Evolutionary conservation across 2,329 filamentous ascomycete species (phyloP), one percentile per base, ranked within the genome.

Genomic region (Alternaria gaisen): DNA sequence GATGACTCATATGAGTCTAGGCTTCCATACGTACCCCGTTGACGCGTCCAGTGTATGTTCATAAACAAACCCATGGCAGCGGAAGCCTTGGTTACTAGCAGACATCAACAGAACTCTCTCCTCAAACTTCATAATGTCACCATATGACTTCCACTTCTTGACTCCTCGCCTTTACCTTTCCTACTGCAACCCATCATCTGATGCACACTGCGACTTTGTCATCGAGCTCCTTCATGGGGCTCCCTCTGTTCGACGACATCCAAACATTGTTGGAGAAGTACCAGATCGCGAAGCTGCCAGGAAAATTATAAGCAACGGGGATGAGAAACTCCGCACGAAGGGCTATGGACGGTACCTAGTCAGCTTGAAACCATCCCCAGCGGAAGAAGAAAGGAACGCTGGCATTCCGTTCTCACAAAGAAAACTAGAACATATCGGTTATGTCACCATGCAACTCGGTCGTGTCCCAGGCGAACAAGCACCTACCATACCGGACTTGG

Each of bases 61-160:
- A 58, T 58, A n/a, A 38, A 20, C 14, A 14, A n/a, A 36, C 11
- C 10, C 3, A 32, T 10, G 5, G 22, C 20, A 5, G 10, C 5
- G 18, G 7, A 18, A 14, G 40, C 4, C 10, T n/a, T 3, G 14
- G 18, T 7, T 12, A 8, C 9, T 10, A 34, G 4, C 36, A 14
- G 40, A 11, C 30, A 20, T 28, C 32, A 20, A 30, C 12, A 24
- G 26, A 9, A 34, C 14, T 20, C 22, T 26, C 8, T 4, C 12
- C 2, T 32, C 16, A 2, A 36, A n/a, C 16, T 6, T 52, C 36
- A 38, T 26, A 3, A 60, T 60, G 60, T 42, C 57, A 42, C 26
- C 28, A 32, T 46, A 38, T 80, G 83, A 88, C 77, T 91, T 91
- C 84, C 87, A 91, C 3, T 78, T 68, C 74, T 91, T 89, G 0